Evolutionary conservation across 306 rosid genomes (phyloP), one percentile per base, ranked within the genome.

Genomic region (Senna tora): DNA sequence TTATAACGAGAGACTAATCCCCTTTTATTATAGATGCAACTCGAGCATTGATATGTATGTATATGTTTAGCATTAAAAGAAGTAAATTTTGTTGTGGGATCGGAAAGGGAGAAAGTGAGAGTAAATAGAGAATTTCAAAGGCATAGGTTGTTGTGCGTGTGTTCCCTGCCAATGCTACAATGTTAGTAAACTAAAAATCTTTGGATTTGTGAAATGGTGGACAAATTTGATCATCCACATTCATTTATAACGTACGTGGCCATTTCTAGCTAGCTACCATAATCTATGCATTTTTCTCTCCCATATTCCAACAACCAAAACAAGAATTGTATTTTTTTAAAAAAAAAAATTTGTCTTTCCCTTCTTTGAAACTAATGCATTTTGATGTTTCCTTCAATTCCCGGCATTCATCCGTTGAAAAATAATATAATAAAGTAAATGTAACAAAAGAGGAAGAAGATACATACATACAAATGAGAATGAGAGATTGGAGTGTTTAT

Each of bases 91-190:
- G 6, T 32, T 28, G 60, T 14, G 54, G 54, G 54, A 22, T 14
- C 22, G 54, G 54, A 22, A 49, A 49, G 17, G 52, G 39, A 30
- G 38, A 28, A 25, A 5, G 38, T 25, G 36, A 13, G 14, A n/a
- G 21, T 16, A 6, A 67, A 59, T 16, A 4, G 38, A 30, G 7
- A 9, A 64, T 62, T 71, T 61, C 67, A 36, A 71, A 5, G 60
- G 43, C 15, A 25, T 25, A 19, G 30, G 9, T 71, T 77, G 72
- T 39, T 63, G 60, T 54, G 46, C 62, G 77, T 56, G 53, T 72
- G 82, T 72, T 49, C 73, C 77, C 64, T 65, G 62, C n/a, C 49
- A 9, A 28, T 28, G 57, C 6, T 39, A 55, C 79, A 59, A 55
- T 4, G 50, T 43, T 65, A 6, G 10, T 39, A 9, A 12, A n/a